Evolutionary conservation across 768 basidiomycete genomes (phyloP).

Genomic region (Lentinula edodes): DNA sequence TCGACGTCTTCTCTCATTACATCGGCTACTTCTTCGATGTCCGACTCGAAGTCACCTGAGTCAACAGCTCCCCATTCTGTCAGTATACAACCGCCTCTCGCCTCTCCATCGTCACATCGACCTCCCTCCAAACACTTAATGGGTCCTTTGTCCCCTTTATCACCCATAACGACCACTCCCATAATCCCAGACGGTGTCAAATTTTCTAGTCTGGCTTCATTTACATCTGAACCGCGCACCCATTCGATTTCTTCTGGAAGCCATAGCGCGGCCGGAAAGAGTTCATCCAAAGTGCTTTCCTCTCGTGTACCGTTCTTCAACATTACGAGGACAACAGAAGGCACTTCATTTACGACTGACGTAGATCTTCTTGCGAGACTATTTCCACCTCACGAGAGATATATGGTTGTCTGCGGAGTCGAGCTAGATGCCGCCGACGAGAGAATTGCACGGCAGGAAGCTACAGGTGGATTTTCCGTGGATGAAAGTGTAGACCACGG

Average conservation of each 20-base stretch:
- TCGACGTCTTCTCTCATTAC: slow-evolving; percentile 29
- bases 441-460: slow-evolving; percentile 12
- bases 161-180: slow-evolving; percentile 16
- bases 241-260: background rate
- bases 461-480: slow-evolving; percentile 6
- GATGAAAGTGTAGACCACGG: background rate
- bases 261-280: background rate
- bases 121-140: slow-evolving; percentile 32
- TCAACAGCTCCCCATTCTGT: background rate
- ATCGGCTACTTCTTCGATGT: slow-evolving; percentile 29
- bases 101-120: slow-evolving; percentile 25
- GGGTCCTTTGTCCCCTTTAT: slow-evolving; percentile 24
- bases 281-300: background rate
- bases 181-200: background rate
- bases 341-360: slow-evolving; percentile 72
- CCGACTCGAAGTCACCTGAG: slow-evolving; percentile 35
- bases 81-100: slow-evolving; percentile 13
- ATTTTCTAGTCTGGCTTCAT: background rate
- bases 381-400: slow-evolving; percentile 65
- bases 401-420: slow-evolving; percentile 70
- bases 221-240: background rate
- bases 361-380: slow-evolving; percentile 59
- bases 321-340: slow-evolving; percentile 72
- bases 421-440: slow-evolving; percentile 59
- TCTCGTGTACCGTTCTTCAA: slow-evolving; percentile 67